Evolutionary conservation across 345 rosid genomes (phyloP).

Genomic region (Camelina sativa): DNA sequence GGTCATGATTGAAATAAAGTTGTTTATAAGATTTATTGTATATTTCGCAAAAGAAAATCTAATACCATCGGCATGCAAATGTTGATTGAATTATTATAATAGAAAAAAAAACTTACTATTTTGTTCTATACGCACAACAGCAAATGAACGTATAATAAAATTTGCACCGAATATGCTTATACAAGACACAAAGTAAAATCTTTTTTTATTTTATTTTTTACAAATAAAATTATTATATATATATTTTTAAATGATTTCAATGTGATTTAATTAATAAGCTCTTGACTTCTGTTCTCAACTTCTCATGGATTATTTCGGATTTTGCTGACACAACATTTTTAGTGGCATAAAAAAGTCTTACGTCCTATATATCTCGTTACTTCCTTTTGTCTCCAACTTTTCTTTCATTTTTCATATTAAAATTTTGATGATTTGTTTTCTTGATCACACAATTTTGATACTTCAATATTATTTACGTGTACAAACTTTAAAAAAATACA

Average conservation of each 20-base stretch:
- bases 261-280: slow-evolving; percentile 3
- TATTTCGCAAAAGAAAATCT: not conserved
- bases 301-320: slow-evolving; percentile 20
- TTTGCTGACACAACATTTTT: slow-evolving; percentile 11
- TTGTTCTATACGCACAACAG: not conserved
- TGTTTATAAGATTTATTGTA: slow-evolving; percentile 12
- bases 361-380: slow-evolving; percentile 17
- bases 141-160: not conserved
- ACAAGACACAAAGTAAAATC: not conserved
- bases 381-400: slow-evolving; percentile 9
- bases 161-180: not conserved
- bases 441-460: not conserved
- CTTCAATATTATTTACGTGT: not conserved
- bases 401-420: not conserved
- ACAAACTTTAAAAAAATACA: not conserved
- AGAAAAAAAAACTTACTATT: not conserved
- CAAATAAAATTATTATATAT: not conserved
- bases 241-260: not conserved
- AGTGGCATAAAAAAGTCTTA: slow-evolving; percentile 14
- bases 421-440: not conserved
- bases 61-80: slow-evolving; percentile 5
- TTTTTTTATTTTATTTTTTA: not conserved
- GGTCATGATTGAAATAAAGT: slow-evolving; percentile 40
- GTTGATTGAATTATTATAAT: not conserved
- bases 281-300: slow-evolving; percentile 13